Base-by-base conservation (phyloP, 352 stramenopile species). In the Phytophthora rubi region DNA sequence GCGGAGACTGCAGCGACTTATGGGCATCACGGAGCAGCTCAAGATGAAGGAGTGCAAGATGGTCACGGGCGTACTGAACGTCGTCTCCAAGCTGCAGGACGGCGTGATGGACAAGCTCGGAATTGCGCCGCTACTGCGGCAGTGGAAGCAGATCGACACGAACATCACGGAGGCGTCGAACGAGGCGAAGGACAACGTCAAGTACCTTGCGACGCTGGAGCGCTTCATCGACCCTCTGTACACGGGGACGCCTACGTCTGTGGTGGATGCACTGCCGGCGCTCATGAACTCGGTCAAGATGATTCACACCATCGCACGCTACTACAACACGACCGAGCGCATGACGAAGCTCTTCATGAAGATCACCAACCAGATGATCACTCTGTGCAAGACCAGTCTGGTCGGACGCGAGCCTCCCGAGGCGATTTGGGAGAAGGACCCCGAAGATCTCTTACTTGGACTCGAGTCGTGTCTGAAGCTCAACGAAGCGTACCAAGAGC, bases 281-380 rank as follows among this genome's bases (percentile, higher is more conserved):
- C 79, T 97, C 2, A 91, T 97, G 85, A 97, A 97, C 73, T 88
- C 87, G 1, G 79, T 96, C 56, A 96, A 96, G 73, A 97, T 97
- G 90, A 92, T 97, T 53, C 88, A 97, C 73, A 94, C 86, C 0
- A 97, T 97, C 48, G 86, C 88, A 3, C 82, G 90, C 1, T 96
- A 95, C 63, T 97, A 96, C 76, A 96, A 96, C 71, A 97, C 90
- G 23, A 96, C 89, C 0, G 90, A 97, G 71, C 74, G 90, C 26
- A 97, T 97, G 90, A 97, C 90, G 4, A 95, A 94, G 62, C 75
- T 97, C 16, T 95, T 97, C 59, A 93, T 93, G 89, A 96, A 95
- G 68, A 93, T 96, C 73, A 96, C 90, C 0, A 97, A 97, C 70
- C 88, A 95, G 67, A 96, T 97, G 87, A 96, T 97, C 65, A 71